Base-by-base conservation (phyloP, 352 stramenopile genomes). In the Pythium guiyangense region DNA sequence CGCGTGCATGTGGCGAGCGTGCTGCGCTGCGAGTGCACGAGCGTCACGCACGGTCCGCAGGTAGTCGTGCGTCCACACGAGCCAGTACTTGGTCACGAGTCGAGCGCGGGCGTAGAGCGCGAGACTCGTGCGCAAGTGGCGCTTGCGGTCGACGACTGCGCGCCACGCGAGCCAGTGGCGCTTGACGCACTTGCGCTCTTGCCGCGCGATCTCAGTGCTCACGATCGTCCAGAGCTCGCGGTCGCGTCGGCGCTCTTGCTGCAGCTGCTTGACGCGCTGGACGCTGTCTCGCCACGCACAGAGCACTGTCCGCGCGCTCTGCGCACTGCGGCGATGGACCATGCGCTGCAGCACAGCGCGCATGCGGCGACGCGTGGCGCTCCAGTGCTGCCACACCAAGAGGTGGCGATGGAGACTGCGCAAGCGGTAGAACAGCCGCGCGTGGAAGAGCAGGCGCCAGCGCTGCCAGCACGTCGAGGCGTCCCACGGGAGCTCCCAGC, bases 401-500 rank as follows among this genome's bases (percentile, higher is more conserved):
- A 83, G 77, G 27, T 62, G 44, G 4, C 52, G 43, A 25, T 84
- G 66, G 2, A 77, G 46, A 4, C 47, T 53, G 8, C 75, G 75
- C 37, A 90, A 71, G 0, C 79, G 67, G 51, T 76, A 76, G 54
- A 88, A 90, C 22, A 88, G 55, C 25, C 70, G 53, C 2, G 79
- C 75, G 53, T 90, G 79, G 52, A 87, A 90, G 31, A 70, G 49
- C 39, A 77, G 71, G 5, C 79, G 67, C 77, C 79, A 90, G 1
- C 70, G 69, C 48, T 73, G 69, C 79, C 79, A 90, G 10, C 70
- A 60, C 34, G 59, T 56, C 9, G 53, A 51, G 15, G 70, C 31
- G 15, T 82, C 61, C 73, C 75, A 90, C 8, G 60, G 59, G 44
- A 83, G 37, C 10, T 73, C 53, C 8, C 79, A 76, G 18, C 64